These are phyloP conservation scores for Circinella minor DNA, from an alignment of 371 early-diverging fungal genomes.

Conservation along the genomic window DNA sequence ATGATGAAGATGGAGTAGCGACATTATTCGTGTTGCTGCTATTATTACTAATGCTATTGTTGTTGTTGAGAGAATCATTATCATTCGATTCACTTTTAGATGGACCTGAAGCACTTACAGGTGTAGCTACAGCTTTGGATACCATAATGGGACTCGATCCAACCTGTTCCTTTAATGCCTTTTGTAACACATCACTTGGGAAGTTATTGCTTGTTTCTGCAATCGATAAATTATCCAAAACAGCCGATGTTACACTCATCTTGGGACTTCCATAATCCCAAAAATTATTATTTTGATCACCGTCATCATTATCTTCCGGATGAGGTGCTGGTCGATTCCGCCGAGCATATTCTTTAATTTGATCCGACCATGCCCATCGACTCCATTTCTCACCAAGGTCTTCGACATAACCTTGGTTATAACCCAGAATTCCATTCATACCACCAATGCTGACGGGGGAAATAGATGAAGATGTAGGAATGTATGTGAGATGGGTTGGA, in stretches of 20 bases:
- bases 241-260: slow-evolving; percentile 5
- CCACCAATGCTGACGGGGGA: slow-evolving; percentile 36
- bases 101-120: slow-evolving; percentile 13
- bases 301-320: neutral
- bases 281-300: slow-evolving; percentile 6
- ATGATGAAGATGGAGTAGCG: too few relatives aligned
- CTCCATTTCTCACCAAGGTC: slow-evolving; percentile 48
- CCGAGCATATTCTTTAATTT: slow-evolving; percentile 13
- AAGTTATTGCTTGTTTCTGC: slow-evolving; percentile 18
- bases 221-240: slow-evolving; percentile 25
- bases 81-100: slow-evolving; percentile 13
- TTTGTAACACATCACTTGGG: slow-evolving; percentile 29
- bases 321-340: slow-evolving; percentile 2
- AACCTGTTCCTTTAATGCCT: slow-evolving; percentile 35
- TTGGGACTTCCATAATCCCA: slow-evolving; percentile 20
- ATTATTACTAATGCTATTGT: too few relatives aligned
- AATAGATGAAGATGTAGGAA: slow-evolving; percentile 27
- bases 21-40: neutral
- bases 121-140: slow-evolving; percentile 31
- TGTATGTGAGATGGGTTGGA: slow-evolving; percentile 33
- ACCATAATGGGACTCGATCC: slow-evolving; percentile 41
- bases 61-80: neutral
- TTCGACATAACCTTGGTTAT: slow-evolving; percentile 44
- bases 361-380: slow-evolving; percentile 44
- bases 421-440: slow-evolving; percentile 33